Percentiles rank a stretch among this genome's conserved stretches.
Evolutionary conservation across 2,329 filamentous ascomycete species (phyloP).

Genomic region (Pseudomassariella vexata): DNA sequence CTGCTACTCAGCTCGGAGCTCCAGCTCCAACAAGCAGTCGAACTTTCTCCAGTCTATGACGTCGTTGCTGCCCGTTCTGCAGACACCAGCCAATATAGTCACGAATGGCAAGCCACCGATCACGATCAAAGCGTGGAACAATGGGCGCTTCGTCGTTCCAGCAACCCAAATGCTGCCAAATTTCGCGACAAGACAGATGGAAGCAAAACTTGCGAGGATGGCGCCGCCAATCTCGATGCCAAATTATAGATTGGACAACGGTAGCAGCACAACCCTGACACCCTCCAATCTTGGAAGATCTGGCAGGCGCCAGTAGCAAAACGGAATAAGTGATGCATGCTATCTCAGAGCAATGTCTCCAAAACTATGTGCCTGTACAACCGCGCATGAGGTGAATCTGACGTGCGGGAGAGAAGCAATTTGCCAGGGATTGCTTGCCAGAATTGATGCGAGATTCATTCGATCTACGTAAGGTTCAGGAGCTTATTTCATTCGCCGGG

Average conservation of each 20-base stretch:
- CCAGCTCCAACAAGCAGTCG: constrained; percentile 1
- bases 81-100: constrained; percentile 1
- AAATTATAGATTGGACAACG: neutral
- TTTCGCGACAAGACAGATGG: too few species aligned
- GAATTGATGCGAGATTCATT: neutral
- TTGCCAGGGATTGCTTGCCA: neutral
- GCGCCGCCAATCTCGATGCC: neutral
- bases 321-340: neutral
- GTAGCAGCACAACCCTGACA: too few species aligned
- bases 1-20: constrained; percentile 1
- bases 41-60: constrained; percentile 5
- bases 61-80: constrained; percentile 1
- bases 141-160: neutral
- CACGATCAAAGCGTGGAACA: neutral
- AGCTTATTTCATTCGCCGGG: neutral
- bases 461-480: constrained; percentile 2
- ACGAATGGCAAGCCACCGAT: neutral
- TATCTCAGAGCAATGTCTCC: neutral
- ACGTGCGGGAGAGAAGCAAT: constrained; percentile 1
- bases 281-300: neutral
- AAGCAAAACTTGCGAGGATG: neutral
- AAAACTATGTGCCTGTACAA: neutral
- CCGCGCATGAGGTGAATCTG: too few species aligned
- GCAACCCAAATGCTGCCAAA: too few species aligned
- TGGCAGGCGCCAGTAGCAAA: neutral